Evolutionary conservation across 2,329 filamentous ascomycete species (phyloP).

Genomic region (Immersiporthe knoxdaviesiana): DNA sequence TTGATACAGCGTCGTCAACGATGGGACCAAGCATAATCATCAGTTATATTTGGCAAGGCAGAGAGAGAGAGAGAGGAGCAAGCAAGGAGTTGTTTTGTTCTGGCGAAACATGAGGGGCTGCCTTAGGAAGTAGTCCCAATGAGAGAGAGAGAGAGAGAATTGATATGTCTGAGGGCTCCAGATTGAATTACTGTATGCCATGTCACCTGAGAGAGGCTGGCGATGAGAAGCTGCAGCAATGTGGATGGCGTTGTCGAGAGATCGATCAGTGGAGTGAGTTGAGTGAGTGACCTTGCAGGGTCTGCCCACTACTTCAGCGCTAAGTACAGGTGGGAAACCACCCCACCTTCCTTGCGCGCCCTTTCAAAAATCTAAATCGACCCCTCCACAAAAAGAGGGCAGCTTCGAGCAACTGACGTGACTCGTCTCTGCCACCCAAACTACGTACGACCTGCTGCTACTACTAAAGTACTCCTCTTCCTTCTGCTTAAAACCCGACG

Average conservation of each 20-base stretch:
- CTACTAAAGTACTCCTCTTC: not conserved
- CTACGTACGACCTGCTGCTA: too few species aligned
- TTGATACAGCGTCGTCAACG: conserved; percentile 1
- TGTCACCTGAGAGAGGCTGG: too few species aligned
- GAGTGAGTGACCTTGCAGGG: not conserved
- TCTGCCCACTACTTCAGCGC: too few species aligned
- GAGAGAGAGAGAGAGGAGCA: not conserved
- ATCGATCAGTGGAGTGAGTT: not conserved
- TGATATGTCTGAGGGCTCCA: too few species aligned
- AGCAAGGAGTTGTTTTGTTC: not conserved
- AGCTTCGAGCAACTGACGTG: conserved; percentile 4
- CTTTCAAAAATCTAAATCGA: conserved; percentile 27
- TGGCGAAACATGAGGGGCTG: too few species aligned
- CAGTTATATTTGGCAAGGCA: not conserved
- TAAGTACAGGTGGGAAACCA: conserved; percentile 9
- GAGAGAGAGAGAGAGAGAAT: not conserved
- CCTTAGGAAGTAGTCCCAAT: not conserved
- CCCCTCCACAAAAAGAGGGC: conserved; percentile 23
- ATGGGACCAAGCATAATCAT: not conserved
- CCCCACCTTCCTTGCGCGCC: conserved; percentile 19
- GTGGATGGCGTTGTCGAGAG: not conserved
- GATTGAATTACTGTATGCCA: too few species aligned
- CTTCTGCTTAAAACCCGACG: not conserved
- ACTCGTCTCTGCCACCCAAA: not conserved
- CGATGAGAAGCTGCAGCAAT: not conserved